These are phyloP conservation scores for Amoebophrya sp. DNA, from an alignment of 169 alveolate genomes.

Conservation along the genomic window DNA sequence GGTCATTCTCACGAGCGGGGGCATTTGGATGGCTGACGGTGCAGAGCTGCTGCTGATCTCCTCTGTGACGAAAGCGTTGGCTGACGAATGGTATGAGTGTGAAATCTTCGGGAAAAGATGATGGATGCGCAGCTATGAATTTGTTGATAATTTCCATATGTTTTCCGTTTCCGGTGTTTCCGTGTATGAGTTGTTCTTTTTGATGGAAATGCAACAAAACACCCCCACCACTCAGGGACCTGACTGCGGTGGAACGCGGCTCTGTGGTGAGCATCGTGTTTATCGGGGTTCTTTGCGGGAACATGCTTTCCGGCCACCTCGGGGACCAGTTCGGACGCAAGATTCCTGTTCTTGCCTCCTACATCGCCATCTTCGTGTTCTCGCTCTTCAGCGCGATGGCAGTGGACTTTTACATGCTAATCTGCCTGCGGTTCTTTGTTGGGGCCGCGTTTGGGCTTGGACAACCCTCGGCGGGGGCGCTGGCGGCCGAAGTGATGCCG, in stretches of 20 bases:
- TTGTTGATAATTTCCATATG: no score
- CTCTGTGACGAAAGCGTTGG: background rate
- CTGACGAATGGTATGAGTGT: background rate
- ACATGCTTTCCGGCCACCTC: background rate
- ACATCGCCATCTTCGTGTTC: background rate
- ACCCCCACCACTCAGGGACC: background rate
- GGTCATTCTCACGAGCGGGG: background rate
- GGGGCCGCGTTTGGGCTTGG: constrained; percentile 5
- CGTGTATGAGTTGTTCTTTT: no score
- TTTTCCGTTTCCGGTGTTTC: no score
- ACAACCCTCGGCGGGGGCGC: background rate
- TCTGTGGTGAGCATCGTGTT: background rate
- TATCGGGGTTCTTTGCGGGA: background rate
- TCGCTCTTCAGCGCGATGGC: background rate
- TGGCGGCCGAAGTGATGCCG: background rate
- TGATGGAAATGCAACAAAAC: no score
- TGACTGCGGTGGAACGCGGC: background rate
- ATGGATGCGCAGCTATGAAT: no score
- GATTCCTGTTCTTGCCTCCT: background rate
- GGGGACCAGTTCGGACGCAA: background rate
- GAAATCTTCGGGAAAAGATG: no score
- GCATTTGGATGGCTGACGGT: background rate
- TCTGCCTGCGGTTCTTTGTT: background rate
- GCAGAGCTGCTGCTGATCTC: background rate
- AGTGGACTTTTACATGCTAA: background rate